Conservation (phyloP, 805 yeast genomes). For the Scheffersomyces ergatensis region DNA sequence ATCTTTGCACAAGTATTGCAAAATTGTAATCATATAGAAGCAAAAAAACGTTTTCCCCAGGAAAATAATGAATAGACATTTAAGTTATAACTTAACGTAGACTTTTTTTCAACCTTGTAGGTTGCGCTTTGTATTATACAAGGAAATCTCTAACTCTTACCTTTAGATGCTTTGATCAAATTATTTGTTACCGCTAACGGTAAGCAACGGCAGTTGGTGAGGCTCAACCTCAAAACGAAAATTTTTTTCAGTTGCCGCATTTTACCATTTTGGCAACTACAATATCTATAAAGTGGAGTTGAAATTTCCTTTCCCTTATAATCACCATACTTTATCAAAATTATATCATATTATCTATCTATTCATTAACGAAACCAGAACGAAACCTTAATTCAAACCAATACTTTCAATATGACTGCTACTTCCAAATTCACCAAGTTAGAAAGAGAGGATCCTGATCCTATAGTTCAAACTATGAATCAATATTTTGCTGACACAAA, state of each 20-base stretch:
- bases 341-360: no score
- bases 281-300: background rate
- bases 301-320: no score
- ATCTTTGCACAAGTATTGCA: no score
- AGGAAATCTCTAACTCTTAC: background rate
- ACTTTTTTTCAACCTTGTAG: background rate
- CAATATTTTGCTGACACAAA: conserved; percentile 20
- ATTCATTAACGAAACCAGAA: no score
- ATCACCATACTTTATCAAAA: no score
- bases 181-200: background rate
- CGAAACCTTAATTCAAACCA: no score
- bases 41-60: no score
- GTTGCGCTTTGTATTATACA: background rate
- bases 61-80: no score
- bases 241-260: background rate
- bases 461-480: conserved; percentile 21
- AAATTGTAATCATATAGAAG: no score
- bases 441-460: conserved; percentile 22
- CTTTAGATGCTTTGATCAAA: background rate
- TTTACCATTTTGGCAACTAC: conserved; percentile 1
- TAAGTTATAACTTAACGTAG: no score
- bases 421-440: conserved; percentile 15
- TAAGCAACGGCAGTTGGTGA: background rate
- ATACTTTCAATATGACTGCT: no score
- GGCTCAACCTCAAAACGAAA: background rate